Percentiles rank a stretch among this genome's conserved stretches.
Conservation (phyloP, 495 filamentous ascomycete species). For the Aspergillus diversus region DNA sequence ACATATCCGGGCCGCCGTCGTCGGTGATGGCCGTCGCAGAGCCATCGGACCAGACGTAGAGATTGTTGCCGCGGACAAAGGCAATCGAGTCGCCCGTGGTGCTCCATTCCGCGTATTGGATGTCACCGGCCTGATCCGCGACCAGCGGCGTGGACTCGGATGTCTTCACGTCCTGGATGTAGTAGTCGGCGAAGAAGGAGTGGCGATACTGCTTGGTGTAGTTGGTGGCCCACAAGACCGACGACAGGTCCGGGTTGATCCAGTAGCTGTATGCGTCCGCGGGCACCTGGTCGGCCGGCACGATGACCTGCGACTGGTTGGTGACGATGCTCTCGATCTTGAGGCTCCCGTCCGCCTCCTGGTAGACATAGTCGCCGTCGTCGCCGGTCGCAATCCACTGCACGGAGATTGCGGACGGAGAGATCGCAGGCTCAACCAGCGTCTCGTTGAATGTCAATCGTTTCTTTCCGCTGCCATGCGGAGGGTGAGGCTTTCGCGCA, state of each 20-base stretch:
- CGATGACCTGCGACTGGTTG: slow-evolving; percentile 22
- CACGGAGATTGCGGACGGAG: slow-evolving; percentile 21
- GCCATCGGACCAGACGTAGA: slow-evolving; percentile 24
- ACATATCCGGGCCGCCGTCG: slow-evolving; percentile 24
- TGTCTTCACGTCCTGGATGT: slow-evolving; percentile 26
- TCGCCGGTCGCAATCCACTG: slow-evolving; percentile 25
- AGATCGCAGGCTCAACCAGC: slow-evolving; percentile 13
- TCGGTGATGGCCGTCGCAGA: slow-evolving; percentile 21
- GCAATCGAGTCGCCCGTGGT: slow-evolving; percentile 21
- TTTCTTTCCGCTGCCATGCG: slow-evolving; percentile 13
- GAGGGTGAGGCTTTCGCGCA: slow-evolving; percentile 16
- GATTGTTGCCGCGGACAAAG: slow-evolving; percentile 27
- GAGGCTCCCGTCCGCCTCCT: slow-evolving; percentile 21
- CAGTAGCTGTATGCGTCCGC: slow-evolving; percentile 17
- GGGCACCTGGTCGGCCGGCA: slow-evolving; percentile 22
- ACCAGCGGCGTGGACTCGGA: slow-evolving; percentile 18
- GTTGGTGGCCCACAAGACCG: slow-evolving; percentile 28
- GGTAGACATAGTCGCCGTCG: slow-evolving; percentile 25
- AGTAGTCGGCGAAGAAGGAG: slow-evolving; percentile 28
- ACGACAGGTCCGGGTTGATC: slow-evolving; percentile 26
- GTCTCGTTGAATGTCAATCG: slow-evolving; percentile 29
- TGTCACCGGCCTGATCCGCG: slow-evolving; percentile 22
- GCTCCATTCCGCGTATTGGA: slow-evolving; percentile 28
- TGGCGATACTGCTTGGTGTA: slow-evolving; percentile 29
- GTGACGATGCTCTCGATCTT: slow-evolving; percentile 28